Conservation (phyloP, 257 asterid genomes). For the Haberlea rhodopensis region DNA sequence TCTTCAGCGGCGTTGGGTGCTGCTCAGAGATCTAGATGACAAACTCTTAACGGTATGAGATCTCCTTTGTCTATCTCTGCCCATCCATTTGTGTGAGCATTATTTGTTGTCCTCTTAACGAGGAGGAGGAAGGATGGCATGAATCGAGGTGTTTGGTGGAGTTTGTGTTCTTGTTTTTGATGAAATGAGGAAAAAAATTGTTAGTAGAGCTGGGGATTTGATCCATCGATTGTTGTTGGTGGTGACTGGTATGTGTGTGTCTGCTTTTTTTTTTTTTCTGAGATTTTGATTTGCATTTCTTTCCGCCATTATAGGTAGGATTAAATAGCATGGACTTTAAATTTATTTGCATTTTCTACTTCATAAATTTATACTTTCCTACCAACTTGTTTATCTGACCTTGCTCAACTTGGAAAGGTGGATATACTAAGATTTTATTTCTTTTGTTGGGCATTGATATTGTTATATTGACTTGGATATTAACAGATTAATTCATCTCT, state of each 20-base stretch:
- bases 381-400: no score
- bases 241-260: background rate
- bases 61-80: background rate
- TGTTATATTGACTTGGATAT: no score
- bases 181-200: no score
- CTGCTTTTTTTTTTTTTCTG: conserved; percentile 5
- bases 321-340: conserved; percentile 11
- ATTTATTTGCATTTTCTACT: background rate
- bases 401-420: no score
- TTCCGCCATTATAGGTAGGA: background rate
- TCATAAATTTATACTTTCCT: background rate
- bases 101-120: no score
- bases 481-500: no score
- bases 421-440: background rate
- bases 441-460: background rate
- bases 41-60: conserved; percentile 58
- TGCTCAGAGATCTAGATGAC: conserved; percentile 77
- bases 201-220: no score
- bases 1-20: conserved; percentile 43
- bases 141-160: no score
- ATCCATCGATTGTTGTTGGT: no score
- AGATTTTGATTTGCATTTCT: background rate
- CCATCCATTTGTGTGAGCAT: background rate
- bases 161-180: no score
- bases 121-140: no score